Percentiles rank a stretch among this genome's conserved stretches.
Evolutionary conservation across 345 rosid species (phyloP).

Genomic region (Euclidium syriacum): DNA sequence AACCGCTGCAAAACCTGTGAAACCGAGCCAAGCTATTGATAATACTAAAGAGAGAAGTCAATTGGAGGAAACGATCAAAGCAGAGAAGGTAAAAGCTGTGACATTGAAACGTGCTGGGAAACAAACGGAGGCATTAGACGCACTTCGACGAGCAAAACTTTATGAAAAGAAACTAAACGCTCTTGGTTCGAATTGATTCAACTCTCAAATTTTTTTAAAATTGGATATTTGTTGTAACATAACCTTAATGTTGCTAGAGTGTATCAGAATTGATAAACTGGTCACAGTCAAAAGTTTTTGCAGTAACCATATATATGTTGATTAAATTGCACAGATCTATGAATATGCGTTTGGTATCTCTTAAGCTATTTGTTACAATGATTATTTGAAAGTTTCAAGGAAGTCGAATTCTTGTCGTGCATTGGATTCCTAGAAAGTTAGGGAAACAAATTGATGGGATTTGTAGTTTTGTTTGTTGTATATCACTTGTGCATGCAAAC

Average conservation of each 20-base stretch:
- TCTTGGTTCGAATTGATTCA: conserved; percentile 30
- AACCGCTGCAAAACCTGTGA: conserved; percentile 12
- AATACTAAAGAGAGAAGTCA: conserved; percentile 47
- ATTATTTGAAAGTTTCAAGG: no score
- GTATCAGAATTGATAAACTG: background rate
- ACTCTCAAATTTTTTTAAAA: background rate
- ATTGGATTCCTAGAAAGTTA: no score
- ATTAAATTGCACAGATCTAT: background rate
- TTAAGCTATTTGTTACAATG: no score
- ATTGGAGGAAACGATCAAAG: conserved; percentile 71
- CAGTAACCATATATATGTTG: background rate
- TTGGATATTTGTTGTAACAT: conserved; percentile 2
- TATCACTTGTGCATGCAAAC: no score
- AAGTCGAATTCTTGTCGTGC: no score
- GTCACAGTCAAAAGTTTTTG: background rate
- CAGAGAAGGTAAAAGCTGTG: conserved; percentile 73
- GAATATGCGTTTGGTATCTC: no score
- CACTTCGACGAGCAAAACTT: conserved; percentile 68
- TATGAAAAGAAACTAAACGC: conserved; percentile 67
- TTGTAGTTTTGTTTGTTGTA: no score
- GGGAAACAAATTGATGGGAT: no score
- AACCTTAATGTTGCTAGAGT: background rate
- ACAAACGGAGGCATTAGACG: conserved; percentile 87
- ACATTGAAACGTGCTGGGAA: conserved; percentile 75
- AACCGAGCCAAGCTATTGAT: conserved; percentile 23